A percentile compares a stretch with the other conserved stretches of the same genome.
These are phyloP conservation scores for Vigna trinervia DNA, from an alignment of 306 rosid genomes.

Conservation along the genomic window DNA sequence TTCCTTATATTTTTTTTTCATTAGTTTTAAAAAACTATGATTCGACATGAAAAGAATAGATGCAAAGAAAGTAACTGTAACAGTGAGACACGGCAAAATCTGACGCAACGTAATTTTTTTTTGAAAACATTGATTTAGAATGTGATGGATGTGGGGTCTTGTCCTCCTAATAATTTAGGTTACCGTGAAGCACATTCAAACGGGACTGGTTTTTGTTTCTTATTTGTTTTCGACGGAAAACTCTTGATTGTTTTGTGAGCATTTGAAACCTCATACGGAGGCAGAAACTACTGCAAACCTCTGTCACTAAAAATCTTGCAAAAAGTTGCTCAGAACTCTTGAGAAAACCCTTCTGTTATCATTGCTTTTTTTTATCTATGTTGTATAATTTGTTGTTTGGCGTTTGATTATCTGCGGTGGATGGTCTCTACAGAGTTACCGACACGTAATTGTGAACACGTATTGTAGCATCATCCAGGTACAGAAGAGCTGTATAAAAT, in stretches of 20 bases:
- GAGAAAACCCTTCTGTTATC: background rate
- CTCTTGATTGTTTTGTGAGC: background rate
- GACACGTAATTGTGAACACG: constrained; percentile 2
- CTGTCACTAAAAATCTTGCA: background rate
- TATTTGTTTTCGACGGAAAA: background rate
- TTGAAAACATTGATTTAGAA: background rate
- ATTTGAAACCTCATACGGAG: background rate
- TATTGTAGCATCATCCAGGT: constrained; percentile 10
- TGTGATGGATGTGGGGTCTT: background rate
- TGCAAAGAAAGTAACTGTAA: background rate
- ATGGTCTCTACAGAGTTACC: background rate
- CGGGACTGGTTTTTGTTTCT: background rate
- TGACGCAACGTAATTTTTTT: background rate
- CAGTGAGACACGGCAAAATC: background rate
- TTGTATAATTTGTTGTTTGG: background rate
- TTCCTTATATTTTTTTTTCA: too few relatives aligned
- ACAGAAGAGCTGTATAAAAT: constrained; percentile 18
- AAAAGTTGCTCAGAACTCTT: constrained; percentile 8
- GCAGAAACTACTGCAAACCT: background rate
- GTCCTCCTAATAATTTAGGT: background rate
- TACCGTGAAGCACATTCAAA: background rate
- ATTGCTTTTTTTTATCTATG: background rate
- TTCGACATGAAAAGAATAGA: too few relatives aligned
- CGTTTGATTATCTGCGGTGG: background rate
- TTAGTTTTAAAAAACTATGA: too few relatives aligned